Evolutionary conservation across 1,284 basidiomycete species (phyloP), one percentile per base, ranked within the genome.

Genomic region (Tilletia setariae): DNA sequence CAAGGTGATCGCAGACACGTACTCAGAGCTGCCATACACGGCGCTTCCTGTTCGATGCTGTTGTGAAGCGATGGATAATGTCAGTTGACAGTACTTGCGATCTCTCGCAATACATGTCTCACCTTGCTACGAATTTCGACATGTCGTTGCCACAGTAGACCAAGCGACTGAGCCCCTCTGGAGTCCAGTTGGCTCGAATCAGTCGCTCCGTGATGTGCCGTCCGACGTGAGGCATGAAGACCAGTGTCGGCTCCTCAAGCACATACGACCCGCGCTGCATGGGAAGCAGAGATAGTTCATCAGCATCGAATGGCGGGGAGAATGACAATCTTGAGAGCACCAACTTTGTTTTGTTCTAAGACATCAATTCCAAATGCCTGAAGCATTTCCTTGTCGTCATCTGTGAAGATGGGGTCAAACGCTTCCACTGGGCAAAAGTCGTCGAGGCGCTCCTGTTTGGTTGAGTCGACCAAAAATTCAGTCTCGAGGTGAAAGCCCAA

Each of bases 181-280:
- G 28, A 16, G 13, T 30, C 30, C 32, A 61, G 28, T 61, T 61
- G 7, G 56, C 28, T 7, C 56, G 28, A 15, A 61, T 25, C 16
- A 61, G n/a, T 1, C 16, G 2, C n/a, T 61, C 56, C 56, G 56
- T 61, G 25, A 61, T n/a, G 13, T 16, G 16, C 13, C 56, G 28
- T 16, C 56, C 56, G 4, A 61, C 56, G 56, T 61, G 56, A 19
- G 56, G 56, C 56, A 61, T 35, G 56, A 32, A 61, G 1, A 61
- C 56, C 56, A 61, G 19, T 16, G 56, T 61, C 30, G 56, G 25
- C 28, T 61, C 56, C 16, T 32, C 16, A 19, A 61, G 28, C 56
- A 19, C 2, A 7, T 61, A 35, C 3, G 56, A 6, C 13, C 56
- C 56, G 56, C 56, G 56, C 56, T 61, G 56, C 13, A 35, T 19